Percentiles rank a stretch among this genome's conserved stretches.
Evolutionary conservation across 805 yeast genomes (phyloP).

Genomic region (Grigorovia yakushimaensis): DNA sequence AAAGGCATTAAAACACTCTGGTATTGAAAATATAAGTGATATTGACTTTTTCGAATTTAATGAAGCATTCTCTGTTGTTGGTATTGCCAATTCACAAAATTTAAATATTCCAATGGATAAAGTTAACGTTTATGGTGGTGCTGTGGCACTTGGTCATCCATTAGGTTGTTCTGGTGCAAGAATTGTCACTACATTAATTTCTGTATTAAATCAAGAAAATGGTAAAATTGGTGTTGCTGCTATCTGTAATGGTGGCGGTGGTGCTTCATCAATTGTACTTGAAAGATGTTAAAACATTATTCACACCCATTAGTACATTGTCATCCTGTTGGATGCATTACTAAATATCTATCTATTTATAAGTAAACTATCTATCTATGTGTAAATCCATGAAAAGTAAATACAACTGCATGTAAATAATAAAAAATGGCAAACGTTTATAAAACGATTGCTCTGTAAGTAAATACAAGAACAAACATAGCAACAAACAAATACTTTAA

Average conservation of each 20-base stretch:
- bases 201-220: constrained; percentile 73
- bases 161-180: constrained; percentile 95
- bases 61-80: constrained; percentile 97
- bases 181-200: constrained; percentile 74
- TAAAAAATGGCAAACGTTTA: too few species aligned
- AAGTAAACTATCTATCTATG: too few species aligned
- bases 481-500: too few species aligned
- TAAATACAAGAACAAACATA: too few species aligned
- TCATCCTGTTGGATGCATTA: too few species aligned
- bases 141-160: constrained; percentile 93
- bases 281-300: constrained; percentile 41
- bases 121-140: constrained; percentile 89
- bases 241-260: constrained; percentile 99
- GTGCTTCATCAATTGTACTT: constrained; percentile 87
- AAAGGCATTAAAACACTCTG: constrained; percentile 87
- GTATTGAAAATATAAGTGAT: constrained; percentile 43
- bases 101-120: constrained; percentile 47
- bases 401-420: too few species aligned
- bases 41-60: constrained; percentile 91
- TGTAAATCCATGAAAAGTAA: too few species aligned
- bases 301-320: too few species aligned
- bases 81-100: constrained; percentile 75
- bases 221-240: constrained; percentile 92
- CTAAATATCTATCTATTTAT: too few species aligned
- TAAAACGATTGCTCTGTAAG: too few species aligned